phyloP scores from a whole-genome alignment of 106 monocot species.

The Acorus calamus region DNA sequence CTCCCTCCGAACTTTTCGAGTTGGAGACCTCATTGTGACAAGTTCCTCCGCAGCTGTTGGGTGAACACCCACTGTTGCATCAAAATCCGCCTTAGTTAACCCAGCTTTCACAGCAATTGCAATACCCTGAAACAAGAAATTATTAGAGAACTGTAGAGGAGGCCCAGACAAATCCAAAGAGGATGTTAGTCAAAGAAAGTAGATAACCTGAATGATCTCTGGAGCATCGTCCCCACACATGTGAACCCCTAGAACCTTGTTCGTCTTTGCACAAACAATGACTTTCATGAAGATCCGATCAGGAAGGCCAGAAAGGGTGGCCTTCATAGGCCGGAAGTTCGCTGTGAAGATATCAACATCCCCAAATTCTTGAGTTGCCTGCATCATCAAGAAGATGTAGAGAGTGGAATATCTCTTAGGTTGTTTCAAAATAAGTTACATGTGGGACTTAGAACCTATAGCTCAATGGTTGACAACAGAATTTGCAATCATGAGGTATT shows the following conservation, averaged over 20 bases:
- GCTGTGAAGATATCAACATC: constrained; percentile 88
- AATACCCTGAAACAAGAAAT: constrained; percentile 49
- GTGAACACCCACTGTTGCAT: constrained; percentile 85
- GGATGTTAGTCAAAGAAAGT: constrained; percentile 1
- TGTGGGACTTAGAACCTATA: no score
- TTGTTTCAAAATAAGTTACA: no score
- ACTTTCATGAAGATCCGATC: constrained; percentile 91
- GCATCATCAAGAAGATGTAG: constrained; percentile 9
- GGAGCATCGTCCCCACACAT: constrained; percentile 98
- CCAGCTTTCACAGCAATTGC: constrained; percentile 95
- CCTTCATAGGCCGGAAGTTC: constrained; percentile 93
- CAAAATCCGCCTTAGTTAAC: constrained; percentile 78
- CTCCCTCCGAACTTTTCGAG: constrained; percentile 54
- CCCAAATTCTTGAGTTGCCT: constrained; percentile 83
- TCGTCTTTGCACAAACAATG: constrained; percentile 80
- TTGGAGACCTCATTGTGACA: constrained; percentile 93
- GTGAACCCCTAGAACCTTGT: constrained; percentile 92
- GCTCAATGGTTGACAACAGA: no score
- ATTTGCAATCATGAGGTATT: no score
- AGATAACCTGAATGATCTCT: constrained; percentile 87
- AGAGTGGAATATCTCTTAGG: neutral
- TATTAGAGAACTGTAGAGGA: neutral
- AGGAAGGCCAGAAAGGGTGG: constrained; percentile 90
- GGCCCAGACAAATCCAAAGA: neutral
- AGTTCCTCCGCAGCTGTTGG: constrained; percentile 91